phyloP scores from a whole-genome alignment of 2,329 filamentous ascomycete genomes.

The Verticillium tricorpus region DNA sequence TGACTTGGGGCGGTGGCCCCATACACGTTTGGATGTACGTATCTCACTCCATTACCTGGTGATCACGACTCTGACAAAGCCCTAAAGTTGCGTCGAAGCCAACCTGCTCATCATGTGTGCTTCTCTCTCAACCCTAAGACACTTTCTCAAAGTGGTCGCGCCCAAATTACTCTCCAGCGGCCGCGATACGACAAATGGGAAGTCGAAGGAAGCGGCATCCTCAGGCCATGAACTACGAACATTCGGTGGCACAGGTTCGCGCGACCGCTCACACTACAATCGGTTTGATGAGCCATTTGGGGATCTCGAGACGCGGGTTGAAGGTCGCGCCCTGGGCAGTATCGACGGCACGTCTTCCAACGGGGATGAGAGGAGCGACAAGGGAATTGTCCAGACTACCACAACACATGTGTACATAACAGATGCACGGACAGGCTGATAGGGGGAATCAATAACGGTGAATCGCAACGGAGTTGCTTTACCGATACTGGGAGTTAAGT shows the following conservation, averaged over 20 bases:
- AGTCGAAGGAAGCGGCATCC: neutral
- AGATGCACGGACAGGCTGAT: neutral
- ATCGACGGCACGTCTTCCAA: neutral
- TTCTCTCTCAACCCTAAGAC: conserved; percentile 25
- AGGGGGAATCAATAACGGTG: no score
- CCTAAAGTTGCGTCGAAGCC: conserved; percentile 25
- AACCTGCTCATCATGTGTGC: conserved; percentile 34
- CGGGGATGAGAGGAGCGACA: neutral
- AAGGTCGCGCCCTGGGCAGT: neutral
- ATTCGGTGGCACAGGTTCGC: conserved; percentile 1
- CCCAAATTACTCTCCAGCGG: conserved; percentile 16
- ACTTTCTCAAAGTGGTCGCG: conserved; percentile 23
- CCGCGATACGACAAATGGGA: neutral
- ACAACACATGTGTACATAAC: neutral
- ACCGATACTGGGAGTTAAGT: no score
- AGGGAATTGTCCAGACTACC: conserved; percentile 3
- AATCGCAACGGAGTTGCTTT: no score
- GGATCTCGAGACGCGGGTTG: neutral
- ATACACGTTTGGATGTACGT: conserved; percentile 22
- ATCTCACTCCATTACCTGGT: neutral
- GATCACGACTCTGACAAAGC: neutral
- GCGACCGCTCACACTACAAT: conserved; percentile 1
- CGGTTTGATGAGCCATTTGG: conserved; percentile 3
- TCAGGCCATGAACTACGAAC: conserved; percentile 1
- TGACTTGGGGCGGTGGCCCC: conserved; percentile 20